These are phyloP conservation scores for Monosporozyma solicola DNA, from an alignment of 805 yeast species.

Conservation along the genomic window DNA sequence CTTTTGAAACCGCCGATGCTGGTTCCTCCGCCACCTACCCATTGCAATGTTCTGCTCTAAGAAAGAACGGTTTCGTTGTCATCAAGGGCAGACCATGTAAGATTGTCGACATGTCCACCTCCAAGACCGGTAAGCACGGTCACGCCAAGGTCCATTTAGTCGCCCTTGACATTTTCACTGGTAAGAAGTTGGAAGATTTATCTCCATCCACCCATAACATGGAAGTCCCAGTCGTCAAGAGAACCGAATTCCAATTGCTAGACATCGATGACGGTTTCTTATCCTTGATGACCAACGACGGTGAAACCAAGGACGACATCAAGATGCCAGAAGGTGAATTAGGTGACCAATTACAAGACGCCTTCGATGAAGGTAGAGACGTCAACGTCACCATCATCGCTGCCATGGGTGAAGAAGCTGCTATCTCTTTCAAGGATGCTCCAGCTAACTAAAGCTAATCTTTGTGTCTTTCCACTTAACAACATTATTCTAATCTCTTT, in stretches of 20 bases:
- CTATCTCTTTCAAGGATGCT: constrained; percentile 97
- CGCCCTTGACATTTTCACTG: constrained; percentile 97
- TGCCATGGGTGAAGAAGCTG: constrained; percentile 99
- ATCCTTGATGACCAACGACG: constrained; percentile 91
- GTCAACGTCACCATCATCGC: constrained; percentile 91
- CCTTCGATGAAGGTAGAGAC: constrained; percentile 97
- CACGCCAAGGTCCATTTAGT: constrained; percentile 99
- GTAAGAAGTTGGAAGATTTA: constrained; percentile 98
- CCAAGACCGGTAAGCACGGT: constrained; percentile 99
- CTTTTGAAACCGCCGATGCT: constrained; percentile 96
- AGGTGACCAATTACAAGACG: constrained; percentile 86
- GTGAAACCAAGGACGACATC: constrained; percentile 99
- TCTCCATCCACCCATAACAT: constrained; percentile 99
- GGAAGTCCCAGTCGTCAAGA: constrained; percentile 97
- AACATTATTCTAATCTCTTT: background rate
- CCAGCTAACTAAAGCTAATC: constrained; percentile 45
- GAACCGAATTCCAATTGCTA: constrained; percentile 94
- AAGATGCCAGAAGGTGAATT: constrained; percentile 96
- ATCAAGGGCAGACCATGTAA: constrained; percentile 99
- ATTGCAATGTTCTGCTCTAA: constrained; percentile 98
- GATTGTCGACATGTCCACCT: constrained; percentile 99
- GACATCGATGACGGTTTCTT: constrained; percentile 98
- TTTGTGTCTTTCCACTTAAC: background rate
- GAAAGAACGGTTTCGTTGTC: constrained; percentile 99
- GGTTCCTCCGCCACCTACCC: constrained; percentile 98